phyloP scores from a whole-genome alignment of 257 asterid genomes.

The Lavandula angustifolia region DNA sequence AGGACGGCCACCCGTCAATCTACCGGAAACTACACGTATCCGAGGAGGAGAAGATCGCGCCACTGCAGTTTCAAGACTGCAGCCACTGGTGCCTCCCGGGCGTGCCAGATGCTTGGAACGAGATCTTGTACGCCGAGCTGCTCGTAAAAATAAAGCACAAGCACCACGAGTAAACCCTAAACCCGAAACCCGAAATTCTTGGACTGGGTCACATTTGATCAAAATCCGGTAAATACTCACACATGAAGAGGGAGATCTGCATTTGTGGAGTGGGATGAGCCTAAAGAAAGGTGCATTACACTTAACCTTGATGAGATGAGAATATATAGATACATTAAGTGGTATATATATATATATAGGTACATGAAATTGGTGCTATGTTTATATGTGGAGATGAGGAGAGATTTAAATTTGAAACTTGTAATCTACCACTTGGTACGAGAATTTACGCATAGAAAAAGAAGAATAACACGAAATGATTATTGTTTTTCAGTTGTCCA shows the following conservation, averaged over 20 bases:
- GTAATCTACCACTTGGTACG: conserved; percentile 10
- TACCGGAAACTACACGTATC: conserved; percentile 52
- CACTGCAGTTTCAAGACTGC: conserved; percentile 56
- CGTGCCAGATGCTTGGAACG: conserved; percentile 80
- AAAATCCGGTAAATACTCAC: conserved; percentile 13
- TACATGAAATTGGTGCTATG: conserved; percentile 13
- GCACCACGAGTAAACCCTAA: conserved; percentile 20
- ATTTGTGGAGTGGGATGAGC: conserved; percentile 18
- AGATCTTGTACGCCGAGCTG: conserved; percentile 59
- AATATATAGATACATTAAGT: not conserved
- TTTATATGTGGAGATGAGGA: conserved; percentile 13
- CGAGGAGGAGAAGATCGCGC: conserved; percentile 42
- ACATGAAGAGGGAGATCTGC: conserved; percentile 24
- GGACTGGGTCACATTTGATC: too few relatives aligned
- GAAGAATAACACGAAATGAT: conserved; percentile 23
- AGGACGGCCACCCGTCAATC: conserved; percentile 78
- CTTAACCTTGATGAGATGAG: not conserved
- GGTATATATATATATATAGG: conserved; percentile 25
- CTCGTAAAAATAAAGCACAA: conserved; percentile 42
- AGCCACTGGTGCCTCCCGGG: conserved; percentile 91
- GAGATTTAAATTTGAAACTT: not conserved
- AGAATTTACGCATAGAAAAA: conserved; percentile 12
- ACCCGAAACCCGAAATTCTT: too few relatives aligned
- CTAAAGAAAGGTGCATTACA: conserved; percentile 38
- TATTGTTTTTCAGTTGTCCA: not conserved